Evolutionary conservation across 352 stramenopile genomes (phyloP), one percentile per base, ranked within the genome.

Genomic region (Poterioochromonas sp.): DNA sequence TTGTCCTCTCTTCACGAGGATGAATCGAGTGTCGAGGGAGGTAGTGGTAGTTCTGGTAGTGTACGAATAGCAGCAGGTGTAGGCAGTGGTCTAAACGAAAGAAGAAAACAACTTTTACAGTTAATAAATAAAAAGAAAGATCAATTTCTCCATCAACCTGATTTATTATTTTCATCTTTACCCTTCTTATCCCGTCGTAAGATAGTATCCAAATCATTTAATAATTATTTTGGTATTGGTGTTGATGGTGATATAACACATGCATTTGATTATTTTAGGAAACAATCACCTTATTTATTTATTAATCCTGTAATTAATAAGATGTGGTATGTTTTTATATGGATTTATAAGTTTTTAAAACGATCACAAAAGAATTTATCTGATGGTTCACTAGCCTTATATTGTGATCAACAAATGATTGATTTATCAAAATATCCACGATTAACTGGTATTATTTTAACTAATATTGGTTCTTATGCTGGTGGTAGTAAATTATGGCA

Each of bases 201-300:
- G n/a, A n/a, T n/a, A n/a, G n/a, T n/a, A n/a, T 8, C 44, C 8
- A 68, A 29, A 15, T 32, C 12, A 18, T 68, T 68, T 26, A 68
- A 68, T 39, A 73, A 73, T 49, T 73, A 73, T 32, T 73, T 73
- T 49, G 37, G 63, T 32, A 47, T 73, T 49, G 63, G 63, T 32
- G 40, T 73, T 26, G 63, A 73, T 49, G 63, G 63, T 15, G 63
- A 40, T 32, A 47, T 73, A 5, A 44, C 29, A 8, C 18, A 32
- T 26, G 22, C 63, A 26, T 73, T 47, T 32, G 20, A 73, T 49
- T 12, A 47, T 11, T 12, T 73, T 8, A 8, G 63, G 5, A 47
- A 73, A 32, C 8, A 8, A 12, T 5, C 2, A 49, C 63, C 63
- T n/a, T 26, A 47, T 22, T 29, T 43, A 26, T 73, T 73, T 29